Conservation (phyloP, 2,329 filamentous ascomycete genomes). For the Dothiorella sarmentorum region DNA sequence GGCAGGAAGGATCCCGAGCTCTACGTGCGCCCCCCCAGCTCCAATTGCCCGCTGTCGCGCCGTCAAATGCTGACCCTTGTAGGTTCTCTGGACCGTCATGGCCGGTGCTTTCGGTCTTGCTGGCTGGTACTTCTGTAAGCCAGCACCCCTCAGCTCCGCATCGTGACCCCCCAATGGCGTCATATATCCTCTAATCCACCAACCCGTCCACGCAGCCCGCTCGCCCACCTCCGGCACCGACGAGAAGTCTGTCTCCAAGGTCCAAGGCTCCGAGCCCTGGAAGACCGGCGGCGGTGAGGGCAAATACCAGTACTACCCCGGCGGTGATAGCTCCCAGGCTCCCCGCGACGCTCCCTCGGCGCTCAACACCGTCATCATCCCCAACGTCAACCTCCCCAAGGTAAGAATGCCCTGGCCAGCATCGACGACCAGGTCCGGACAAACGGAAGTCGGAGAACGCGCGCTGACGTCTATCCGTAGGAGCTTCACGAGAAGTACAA, state of each 20-base stretch:
- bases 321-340: slow-evolving; percentile 70
- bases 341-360: slow-evolving; percentile 92
- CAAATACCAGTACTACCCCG: slow-evolving; percentile 68
- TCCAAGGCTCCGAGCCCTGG: slow-evolving; percentile 84
- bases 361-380: slow-evolving; percentile 90
- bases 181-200: neutral
- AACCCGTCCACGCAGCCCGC: slow-evolving; percentile 55
- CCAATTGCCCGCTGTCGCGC: slow-evolving; percentile 21
- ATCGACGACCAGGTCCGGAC: neutral
- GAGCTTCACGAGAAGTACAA: slow-evolving; percentile 95
- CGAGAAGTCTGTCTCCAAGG: slow-evolving; percentile 72
- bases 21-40: slow-evolving; percentile 55
- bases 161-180: neutral
- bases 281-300: slow-evolving; percentile 60
- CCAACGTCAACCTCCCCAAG: slow-evolving; percentile 89
- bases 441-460: neutral
- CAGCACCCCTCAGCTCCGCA: slow-evolving; percentile 9
- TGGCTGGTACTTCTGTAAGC: slow-evolving; percentile 81
- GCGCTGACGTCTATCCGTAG: slow-evolving; percentile 43
- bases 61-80: slow-evolving; percentile 10
- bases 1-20: slow-evolving; percentile 71
- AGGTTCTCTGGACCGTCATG: slow-evolving; percentile 94
- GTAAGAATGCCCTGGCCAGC: slow-evolving; percentile 20
- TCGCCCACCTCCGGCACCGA: slow-evolving; percentile 82
- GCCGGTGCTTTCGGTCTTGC: slow-evolving; percentile 80